Percentiles rank a stretch among this genome's conserved stretches.
Conservation (phyloP, 2,329 filamentous ascomycete genomes). For the Colletotrichum gigasporum region DNA sequence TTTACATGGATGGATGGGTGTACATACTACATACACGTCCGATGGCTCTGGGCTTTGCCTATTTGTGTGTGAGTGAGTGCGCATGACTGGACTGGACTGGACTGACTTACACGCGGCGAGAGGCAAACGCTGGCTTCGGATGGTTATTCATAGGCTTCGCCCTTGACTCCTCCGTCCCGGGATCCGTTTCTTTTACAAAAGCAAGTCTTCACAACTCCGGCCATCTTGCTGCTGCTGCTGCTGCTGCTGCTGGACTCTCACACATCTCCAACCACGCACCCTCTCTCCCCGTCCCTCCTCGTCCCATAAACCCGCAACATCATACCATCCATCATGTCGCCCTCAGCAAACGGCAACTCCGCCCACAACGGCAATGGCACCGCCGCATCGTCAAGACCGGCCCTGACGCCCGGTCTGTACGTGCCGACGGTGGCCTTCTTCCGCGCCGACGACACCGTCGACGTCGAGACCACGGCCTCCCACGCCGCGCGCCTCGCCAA, state of each 20-base stretch:
- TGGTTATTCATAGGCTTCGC: constrained; percentile 2
- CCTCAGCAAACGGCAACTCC: constrained; percentile 21
- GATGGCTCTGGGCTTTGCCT: neutral
- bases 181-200: neutral
- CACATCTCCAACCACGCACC: neutral
- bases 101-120: constrained; percentile 11
- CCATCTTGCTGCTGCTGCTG: neutral
- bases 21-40: too few species aligned
- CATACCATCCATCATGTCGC: constrained; percentile 15
- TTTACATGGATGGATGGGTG: too few species aligned
- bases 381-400: neutral
- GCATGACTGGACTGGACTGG: too few species aligned
- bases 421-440: constrained; percentile 73
- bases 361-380: constrained; percentile 15
- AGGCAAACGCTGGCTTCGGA: constrained; percentile 1
- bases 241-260: neutral
- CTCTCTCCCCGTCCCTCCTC: neutral
- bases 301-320: neutral
- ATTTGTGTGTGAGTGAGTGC: neutral
- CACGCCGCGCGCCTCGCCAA: constrained; percentile 68
- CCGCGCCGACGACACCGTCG: constrained; percentile 62
- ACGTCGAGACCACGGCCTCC: constrained; percentile 58
- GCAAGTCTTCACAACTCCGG: neutral
- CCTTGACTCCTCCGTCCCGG: neutral
- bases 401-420: constrained; percentile 57